phyloP scores from a whole-genome alignment of 2,329 filamentous ascomycete species.

The Colletotrichum tamarilloi region DNA sequence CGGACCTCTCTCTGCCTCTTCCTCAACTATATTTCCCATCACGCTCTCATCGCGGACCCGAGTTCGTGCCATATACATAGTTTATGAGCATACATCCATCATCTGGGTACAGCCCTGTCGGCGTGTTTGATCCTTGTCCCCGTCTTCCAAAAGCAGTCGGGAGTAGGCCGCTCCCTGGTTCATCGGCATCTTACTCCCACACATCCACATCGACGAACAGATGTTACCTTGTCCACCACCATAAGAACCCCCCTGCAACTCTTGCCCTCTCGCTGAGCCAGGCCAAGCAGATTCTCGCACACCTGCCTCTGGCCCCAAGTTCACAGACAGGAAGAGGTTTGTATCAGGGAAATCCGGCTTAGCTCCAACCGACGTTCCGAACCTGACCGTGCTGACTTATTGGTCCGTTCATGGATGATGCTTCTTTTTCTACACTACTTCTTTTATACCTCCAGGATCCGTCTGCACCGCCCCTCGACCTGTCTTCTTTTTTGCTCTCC shows the following conservation, averaged over 20 bases:
- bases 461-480: conserved; percentile 59
- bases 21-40: conserved; percentile 25
- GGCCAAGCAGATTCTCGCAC: conserved; percentile 37
- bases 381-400: conserved; percentile 55
- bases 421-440: conserved; percentile 55
- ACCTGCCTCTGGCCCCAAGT: conserved; percentile 40
- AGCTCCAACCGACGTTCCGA: conserved; percentile 63
- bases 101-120: conserved; percentile 41
- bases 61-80: conserved; percentile 35
- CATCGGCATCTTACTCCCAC: conserved; percentile 46
- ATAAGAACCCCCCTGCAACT: conserved; percentile 35
- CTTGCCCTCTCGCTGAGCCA: conserved; percentile 32
- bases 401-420: conserved; percentile 51
- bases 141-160: conserved; percentile 45
- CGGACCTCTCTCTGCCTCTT: conserved; percentile 25
- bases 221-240: conserved; percentile 49
- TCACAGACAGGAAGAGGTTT: conserved; percentile 49
- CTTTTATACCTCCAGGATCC: conserved; percentile 64
- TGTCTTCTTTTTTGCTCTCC: conserved; percentile 51
- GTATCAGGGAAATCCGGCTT: conserved; percentile 62
- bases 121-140: conserved; percentile 43
- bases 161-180: conserved; percentile 43
- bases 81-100: conserved; percentile 30
- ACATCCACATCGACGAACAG: conserved; percentile 53
- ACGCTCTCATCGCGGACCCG: conserved; percentile 8